These are phyloP conservation scores for Mychonastes homosphaera DNA, from an alignment of 139 green algal species.

Conservation along the genomic window DNA sequence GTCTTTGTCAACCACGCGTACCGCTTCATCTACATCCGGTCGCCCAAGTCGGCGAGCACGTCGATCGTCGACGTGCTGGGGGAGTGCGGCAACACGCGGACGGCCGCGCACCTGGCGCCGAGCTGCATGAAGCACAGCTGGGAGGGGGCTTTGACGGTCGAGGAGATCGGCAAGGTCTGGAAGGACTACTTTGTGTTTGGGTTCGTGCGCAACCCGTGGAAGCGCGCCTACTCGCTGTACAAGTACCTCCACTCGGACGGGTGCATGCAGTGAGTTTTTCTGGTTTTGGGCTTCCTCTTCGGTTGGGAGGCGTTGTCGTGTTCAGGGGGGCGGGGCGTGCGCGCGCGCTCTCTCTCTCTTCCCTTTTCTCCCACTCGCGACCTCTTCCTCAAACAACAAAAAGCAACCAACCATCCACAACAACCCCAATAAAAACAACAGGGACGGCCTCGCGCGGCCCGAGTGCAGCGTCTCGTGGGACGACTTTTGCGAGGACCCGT, in stretches of 20 bases:
- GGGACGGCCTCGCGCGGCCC: slow-evolving; percentile 6
- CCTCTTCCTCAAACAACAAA: too few relatives aligned
- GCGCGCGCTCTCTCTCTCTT: too few relatives aligned
- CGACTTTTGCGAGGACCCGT: slow-evolving; percentile 16
- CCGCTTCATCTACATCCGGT: slow-evolving; percentile 32
- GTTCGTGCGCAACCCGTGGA: slow-evolving; percentile 26
- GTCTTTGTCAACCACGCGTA: slow-evolving; percentile 34
- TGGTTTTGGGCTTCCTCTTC: too few relatives aligned
- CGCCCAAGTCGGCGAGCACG: slow-evolving; percentile 27
- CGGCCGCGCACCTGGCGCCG: slow-evolving; percentile 7
- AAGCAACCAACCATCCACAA: too few relatives aligned
- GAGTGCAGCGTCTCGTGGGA: slow-evolving; percentile 7
- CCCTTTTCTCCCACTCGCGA: too few relatives aligned
- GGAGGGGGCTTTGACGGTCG: too few relatives aligned
- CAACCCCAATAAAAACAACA: too few relatives aligned
- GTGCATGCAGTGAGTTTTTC: slow-evolving; percentile 19
- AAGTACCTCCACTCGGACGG: slow-evolving; percentile 20
- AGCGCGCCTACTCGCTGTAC: slow-evolving; percentile 20
- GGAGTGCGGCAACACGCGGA: slow-evolving; percentile 17
- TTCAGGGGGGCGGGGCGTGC: too few relatives aligned
- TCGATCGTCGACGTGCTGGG: slow-evolving; percentile 20
- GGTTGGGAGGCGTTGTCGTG: too few relatives aligned
- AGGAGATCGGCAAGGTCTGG: slow-evolving; percentile 15
- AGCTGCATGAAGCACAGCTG: slow-evolving; percentile 18
- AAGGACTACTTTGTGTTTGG: slow-evolving; percentile 38